Evolutionary conservation across 148 eudicot genomes (phyloP), one percentile per base, ranked within the genome.

Genomic region (Chenopodium album): DNA sequence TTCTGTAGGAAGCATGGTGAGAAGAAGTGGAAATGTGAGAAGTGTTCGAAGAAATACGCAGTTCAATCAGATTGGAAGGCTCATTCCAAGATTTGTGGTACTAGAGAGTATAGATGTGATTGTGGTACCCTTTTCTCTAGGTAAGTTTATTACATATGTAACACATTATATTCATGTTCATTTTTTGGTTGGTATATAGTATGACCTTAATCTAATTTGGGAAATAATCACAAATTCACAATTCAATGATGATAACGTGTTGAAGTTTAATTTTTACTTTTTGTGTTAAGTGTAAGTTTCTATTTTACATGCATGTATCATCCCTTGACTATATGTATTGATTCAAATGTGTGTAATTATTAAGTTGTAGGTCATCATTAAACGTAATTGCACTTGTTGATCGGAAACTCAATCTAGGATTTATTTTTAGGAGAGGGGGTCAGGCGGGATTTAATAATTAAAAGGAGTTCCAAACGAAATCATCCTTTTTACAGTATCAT

Each of bases 11-110:
- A 92, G 79, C 95, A 92, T 54, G 92, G 95, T 7, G 93, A 92
- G 86, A 92, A 92, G 86, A 92, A 92, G 59, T 92, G 93, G 93
- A 92, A 92, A 76, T 92, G 95, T 54, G 93, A 92, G 17, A 92
- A 92, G 78, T 92, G 95, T 78, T 90, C 92, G 0, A 92, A 92
- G 85, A 85, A 89, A 12, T 92, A 92, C 71, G 97, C 97, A 2
- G 97, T 92, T 86, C 92, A 86, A 64, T 92, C 97, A 0, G 97
- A 92, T 77, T 92, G 97, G 97, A 92, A 92, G 75, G 94, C 97
- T 83, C 96, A 92, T 22, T 92, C 93, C 81, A 92, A 91, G 85
- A 88, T 91, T 69, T 92, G 96, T 86, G 96, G 96, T 66, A 92
- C 96, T 26, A 83, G 93, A 26, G 95, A 92, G 83, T 92, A 92